Evolutionary conservation across 2,329 filamentous ascomycete genomes (phyloP).

Genomic region (Mycosphaerella sp.): DNA sequence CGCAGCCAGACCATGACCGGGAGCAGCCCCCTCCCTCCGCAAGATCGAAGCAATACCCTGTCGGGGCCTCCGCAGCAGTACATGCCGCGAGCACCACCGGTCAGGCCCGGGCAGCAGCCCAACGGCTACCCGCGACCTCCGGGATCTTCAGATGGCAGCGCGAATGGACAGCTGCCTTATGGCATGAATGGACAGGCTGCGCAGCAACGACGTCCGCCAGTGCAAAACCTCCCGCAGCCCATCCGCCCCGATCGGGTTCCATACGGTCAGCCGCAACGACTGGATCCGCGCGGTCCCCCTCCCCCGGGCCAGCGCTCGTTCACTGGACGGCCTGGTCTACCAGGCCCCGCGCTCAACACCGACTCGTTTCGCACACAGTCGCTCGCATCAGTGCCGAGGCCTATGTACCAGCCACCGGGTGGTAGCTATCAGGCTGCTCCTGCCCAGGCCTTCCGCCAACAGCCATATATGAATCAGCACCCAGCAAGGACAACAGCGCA

Average conservation of each 20-base stretch:
- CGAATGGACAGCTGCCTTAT: constrained; percentile 28
- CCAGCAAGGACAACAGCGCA: constrained; percentile 78
- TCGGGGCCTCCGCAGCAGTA: constrained; percentile 39
- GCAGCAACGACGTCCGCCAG: constrained; percentile 38
- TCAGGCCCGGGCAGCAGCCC: constrained; percentile 39
- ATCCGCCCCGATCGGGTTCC: constrained; percentile 58
- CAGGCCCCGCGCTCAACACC: constrained; percentile 62
- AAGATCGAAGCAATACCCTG: constrained; percentile 69
- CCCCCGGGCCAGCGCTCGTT: constrained; percentile 41
- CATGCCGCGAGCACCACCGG: constrained; percentile 57
- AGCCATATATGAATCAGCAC: constrained; percentile 59
- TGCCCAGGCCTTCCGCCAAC: constrained; percentile 70
- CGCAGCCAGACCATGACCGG: constrained; percentile 95
- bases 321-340: constrained; percentile 28
- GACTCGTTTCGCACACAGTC: constrained; percentile 92
- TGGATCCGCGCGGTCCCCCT: constrained; percentile 53
- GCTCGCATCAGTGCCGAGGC: constrained; percentile 68
- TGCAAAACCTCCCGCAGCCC: constrained; percentile 53
- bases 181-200: constrained; percentile 31
- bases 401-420: constrained; percentile 60
- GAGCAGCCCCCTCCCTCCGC: constrained; percentile 55
- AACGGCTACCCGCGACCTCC: constrained; percentile 37
- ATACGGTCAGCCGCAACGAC: constrained; percentile 66
- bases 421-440: constrained; percentile 54
- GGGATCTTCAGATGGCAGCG: constrained; percentile 15